A percentile compares a stretch with the other conserved stretches of the same genome.
Conservation (phyloP, 805 yeast species). For the Metschnikowia noctiluminum region DNA sequence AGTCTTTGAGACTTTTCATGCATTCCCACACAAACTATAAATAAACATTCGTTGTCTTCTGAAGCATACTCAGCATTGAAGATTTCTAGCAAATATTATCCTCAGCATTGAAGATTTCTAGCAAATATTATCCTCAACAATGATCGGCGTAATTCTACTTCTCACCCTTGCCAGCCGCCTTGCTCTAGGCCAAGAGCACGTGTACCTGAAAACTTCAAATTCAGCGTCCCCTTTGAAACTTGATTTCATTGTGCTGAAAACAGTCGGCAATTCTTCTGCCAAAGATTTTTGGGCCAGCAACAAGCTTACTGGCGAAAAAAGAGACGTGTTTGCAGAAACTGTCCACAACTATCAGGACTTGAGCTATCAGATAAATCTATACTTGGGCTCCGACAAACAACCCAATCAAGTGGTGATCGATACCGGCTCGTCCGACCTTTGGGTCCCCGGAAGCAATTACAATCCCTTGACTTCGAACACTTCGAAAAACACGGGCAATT, state of each 20-base stretch:
- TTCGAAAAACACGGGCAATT: slow-evolving; percentile 3
- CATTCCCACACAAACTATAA: too few relatives aligned
- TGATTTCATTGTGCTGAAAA: slow-evolving; percentile 9
- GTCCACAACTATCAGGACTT: slow-evolving; percentile 9
- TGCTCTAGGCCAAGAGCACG: background rate
- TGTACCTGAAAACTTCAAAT: background rate
- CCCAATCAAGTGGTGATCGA: slow-evolving; percentile 32
- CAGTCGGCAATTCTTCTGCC: background rate
- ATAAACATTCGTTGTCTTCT: background rate
- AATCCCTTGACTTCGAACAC: slow-evolving; percentile 1
- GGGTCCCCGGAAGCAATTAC: slow-evolving; percentile 24
- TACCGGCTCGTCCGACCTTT: slow-evolving; percentile 42
- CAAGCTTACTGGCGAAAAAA: background rate
- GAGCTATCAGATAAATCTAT: slow-evolving; percentile 8
- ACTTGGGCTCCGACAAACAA: slow-evolving; percentile 27
- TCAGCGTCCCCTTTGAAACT: slow-evolving; percentile 3
- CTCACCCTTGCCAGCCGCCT: background rate
- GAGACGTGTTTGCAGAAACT: slow-evolving; percentile 6
- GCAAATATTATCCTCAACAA: background rate
- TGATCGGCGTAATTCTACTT: background rate
- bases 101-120: background rate
- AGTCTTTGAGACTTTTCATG: too few relatives aligned
- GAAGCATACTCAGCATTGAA: background rate
- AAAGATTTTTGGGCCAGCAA: slow-evolving; percentile 1
- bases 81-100: background rate